Conservation (phyloP, 2,329 filamentous ascomycete genomes). For the Fusarium oligoseptatum region DNA sequence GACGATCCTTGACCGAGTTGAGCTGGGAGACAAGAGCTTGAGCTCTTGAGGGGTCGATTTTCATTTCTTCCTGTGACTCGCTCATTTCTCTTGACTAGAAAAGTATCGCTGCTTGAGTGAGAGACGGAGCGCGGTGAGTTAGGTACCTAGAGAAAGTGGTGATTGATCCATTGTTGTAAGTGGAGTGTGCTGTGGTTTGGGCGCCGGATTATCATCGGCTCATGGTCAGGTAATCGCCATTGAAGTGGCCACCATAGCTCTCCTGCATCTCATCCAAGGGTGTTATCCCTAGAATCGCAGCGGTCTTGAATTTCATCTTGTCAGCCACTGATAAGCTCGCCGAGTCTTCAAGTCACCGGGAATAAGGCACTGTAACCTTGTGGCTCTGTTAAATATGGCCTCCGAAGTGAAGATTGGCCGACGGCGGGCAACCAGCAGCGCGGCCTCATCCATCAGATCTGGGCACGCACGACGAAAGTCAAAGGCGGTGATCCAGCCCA, state of each 20-base stretch:
- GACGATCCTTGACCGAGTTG: constrained; percentile 68
- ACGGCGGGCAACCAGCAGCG: constrained; percentile 63
- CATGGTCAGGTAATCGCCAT: constrained; percentile 8
- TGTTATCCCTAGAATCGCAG: constrained; percentile 18
- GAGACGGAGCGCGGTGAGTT: not conserved
- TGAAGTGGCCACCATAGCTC: constrained; percentile 26
- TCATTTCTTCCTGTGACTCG: constrained; percentile 65
- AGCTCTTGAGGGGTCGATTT: constrained; percentile 72
- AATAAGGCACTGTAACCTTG: not conserved
- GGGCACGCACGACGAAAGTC: constrained; percentile 58
- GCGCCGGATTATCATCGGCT: constrained; percentile 54
- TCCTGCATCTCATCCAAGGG: not conserved
- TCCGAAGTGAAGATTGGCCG: constrained; percentile 52
- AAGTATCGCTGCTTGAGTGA: not conserved
- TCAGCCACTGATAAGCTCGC: not conserved
- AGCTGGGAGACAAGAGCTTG: constrained; percentile 74
- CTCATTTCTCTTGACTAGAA: constrained; percentile 54
- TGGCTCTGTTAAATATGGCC: constrained; percentile 41
- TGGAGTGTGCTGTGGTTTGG: constrained; percentile 35
- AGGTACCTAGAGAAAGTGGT: constrained; percentile 6
- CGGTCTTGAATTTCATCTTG: constrained; percentile 8
- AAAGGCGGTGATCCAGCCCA: constrained; percentile 58
- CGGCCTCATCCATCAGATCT: constrained; percentile 55
- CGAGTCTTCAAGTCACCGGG: not conserved
- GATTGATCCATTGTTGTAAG: constrained; percentile 40